Evolutionary conservation across 1,139 yeast genomes (phyloP).

Genomic region (Pichia sp.): DNA sequence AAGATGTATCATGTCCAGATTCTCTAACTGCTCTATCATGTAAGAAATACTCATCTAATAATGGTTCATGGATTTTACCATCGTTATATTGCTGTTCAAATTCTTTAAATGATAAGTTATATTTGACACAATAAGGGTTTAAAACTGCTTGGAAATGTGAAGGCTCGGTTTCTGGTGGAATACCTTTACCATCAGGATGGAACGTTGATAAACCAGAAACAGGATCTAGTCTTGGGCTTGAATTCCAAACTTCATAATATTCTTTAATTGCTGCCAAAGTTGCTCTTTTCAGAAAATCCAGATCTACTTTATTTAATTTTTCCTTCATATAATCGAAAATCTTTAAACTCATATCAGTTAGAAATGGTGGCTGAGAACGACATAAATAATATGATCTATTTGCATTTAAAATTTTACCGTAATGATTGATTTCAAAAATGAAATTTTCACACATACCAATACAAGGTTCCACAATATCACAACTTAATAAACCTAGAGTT

Average conservation of each 20-base stretch:
- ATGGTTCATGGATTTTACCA: constrained; percentile 64
- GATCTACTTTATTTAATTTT: constrained; percentile 18
- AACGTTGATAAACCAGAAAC: constrained; percentile 83
- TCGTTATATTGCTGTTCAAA: constrained; percentile 66
- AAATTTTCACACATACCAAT: constrained; percentile 91
- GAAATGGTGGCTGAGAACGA: constrained; percentile 95
- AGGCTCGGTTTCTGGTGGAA: constrained; percentile 95
- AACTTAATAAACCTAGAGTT: constrained; percentile 71
- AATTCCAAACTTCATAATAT: constrained; percentile 74
- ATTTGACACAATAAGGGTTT: constrained; percentile 60
- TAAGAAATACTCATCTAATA: constrained; percentile 76
- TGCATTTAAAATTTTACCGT: constrained; percentile 91
- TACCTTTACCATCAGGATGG: constrained; percentile 83
- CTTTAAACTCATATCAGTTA: constrained; percentile 84
- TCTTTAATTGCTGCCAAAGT: constrained; percentile 79
- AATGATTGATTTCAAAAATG: constrained; percentile 81
- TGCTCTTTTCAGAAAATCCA: constrained; percentile 58
- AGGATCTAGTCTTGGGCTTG: constrained; percentile 65
- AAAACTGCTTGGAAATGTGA: constrained; percentile 77
- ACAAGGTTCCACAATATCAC: constrained; percentile 62
- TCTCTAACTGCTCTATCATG: constrained; percentile 96
- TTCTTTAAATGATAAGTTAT: constrained; percentile 56
- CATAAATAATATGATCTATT: constrained; percentile 87
- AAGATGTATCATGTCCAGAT: constrained; percentile 93
- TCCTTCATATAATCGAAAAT: constrained; percentile 52